Conservation (phyloP, 805 yeast species). For the Schwanniomyces pseudopolymorphus region DNA sequence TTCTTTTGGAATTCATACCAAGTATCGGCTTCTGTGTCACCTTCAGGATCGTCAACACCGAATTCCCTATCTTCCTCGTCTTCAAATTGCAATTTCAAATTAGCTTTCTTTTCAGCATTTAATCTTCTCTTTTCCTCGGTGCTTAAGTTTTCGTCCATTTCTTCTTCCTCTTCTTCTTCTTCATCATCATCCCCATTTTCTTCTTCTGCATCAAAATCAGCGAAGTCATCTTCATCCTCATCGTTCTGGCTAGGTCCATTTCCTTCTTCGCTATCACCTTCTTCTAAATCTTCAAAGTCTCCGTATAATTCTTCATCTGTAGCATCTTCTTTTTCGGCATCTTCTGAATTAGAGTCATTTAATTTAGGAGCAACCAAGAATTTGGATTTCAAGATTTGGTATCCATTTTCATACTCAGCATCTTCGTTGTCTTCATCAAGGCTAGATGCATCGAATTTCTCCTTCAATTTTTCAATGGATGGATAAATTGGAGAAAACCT, state of each 20-base stretch:
- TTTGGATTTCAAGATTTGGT: constrained; percentile 43
- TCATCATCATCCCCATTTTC: constrained; percentile 42
- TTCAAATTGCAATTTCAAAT: constrained; percentile 85
- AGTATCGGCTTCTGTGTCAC: constrained; percentile 74
- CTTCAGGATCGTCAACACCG: constrained; percentile 80
- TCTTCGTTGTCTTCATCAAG: constrained; percentile 24
- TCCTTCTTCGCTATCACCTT: constrained; percentile 21
- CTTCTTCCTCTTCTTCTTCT: constrained; percentile 28
- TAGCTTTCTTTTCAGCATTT: constrained; percentile 88
- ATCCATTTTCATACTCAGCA: constrained; percentile 42
- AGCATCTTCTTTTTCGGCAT: constrained; percentile 19
- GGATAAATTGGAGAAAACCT: constrained; percentile 36
- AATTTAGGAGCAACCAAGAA: constrained; percentile 55
- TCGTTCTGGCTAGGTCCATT: too few relatives aligned
- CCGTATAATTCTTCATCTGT: constrained; percentile 53
- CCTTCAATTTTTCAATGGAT: constrained; percentile 41
- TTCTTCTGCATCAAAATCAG: constrained; percentile 54
- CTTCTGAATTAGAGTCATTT: constrained; percentile 26
- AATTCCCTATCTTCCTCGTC: constrained; percentile 65
- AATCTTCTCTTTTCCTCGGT: constrained; percentile 73
- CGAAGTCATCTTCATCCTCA: constrained; percentile 47
- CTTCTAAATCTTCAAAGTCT: constrained; percentile 56
- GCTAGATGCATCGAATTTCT: constrained; percentile 43
- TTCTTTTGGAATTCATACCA: constrained; percentile 98
- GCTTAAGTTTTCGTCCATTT: constrained; percentile 45